Evolutionary conservation across 106 monocot genomes (phyloP).

Genomic region (Dactylorhiza incarnata): DNA sequence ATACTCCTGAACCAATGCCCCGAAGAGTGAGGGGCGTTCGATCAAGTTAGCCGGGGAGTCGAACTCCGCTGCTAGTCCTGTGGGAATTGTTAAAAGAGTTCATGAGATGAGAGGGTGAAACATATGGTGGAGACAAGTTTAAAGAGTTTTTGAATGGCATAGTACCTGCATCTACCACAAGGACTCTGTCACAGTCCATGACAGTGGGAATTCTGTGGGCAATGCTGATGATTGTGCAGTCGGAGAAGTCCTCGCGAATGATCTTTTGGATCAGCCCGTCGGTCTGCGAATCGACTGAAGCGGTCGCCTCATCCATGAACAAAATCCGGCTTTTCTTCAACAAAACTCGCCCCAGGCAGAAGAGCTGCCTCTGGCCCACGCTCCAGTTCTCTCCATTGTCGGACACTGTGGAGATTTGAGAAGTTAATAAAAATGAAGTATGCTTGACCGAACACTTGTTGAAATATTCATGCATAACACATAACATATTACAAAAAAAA

Average conservation of each 20-base stretch:
- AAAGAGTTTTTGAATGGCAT: neutral
- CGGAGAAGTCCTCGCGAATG: slow-evolving; percentile 52
- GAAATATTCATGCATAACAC: too few relatives aligned
- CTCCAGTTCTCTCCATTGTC: slow-evolving; percentile 81
- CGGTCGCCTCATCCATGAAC: slow-evolving; percentile 67
- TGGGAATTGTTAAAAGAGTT: neutral
- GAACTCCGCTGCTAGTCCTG: slow-evolving; percentile 59
- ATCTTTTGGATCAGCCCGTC: slow-evolving; percentile 64
- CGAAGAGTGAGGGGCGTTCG: slow-evolving; percentile 42
- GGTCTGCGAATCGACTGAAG: slow-evolving; percentile 64
- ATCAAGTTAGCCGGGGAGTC: slow-evolving; percentile 50
- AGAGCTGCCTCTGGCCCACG: slow-evolving; percentile 65
- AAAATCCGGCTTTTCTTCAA: slow-evolving; percentile 49
- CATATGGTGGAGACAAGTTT: neutral
- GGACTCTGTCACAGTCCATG: slow-evolving; percentile 68
- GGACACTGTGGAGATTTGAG: slow-evolving; percentile 27
- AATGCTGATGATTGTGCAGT: slow-evolving; percentile 64
- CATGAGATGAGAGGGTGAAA: neutral
- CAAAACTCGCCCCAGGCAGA: slow-evolving; percentile 58
- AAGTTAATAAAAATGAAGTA: too few relatives aligned
- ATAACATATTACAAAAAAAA: too few relatives aligned
- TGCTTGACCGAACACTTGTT: too few relatives aligned
- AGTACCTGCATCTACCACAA: slow-evolving; percentile 63
- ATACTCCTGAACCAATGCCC: slow-evolving; percentile 65
- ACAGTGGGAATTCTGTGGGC: slow-evolving; percentile 81